Evolutionary conservation across 495 filamentous ascomycete species (phyloP), one percentile per base, ranked within the genome.

Genomic region (Sabuloglossum arenarium): DNA sequence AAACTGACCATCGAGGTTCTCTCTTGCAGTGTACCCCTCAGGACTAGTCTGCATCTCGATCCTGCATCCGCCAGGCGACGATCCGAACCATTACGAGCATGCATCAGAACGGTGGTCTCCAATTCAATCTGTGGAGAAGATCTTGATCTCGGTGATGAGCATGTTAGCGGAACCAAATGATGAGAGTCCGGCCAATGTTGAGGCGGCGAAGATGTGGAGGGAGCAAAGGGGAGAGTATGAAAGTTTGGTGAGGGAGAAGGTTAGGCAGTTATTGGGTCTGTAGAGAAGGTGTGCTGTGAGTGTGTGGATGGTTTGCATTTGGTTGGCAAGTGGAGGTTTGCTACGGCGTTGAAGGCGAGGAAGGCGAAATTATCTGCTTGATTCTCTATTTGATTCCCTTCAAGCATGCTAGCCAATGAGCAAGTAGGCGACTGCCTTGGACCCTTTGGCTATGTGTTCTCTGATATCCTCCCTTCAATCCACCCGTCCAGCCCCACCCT

Each of bases 81-180:
- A 99, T 69, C 89, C 91, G 59, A 94, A 94, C 68, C 93, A 97
- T 68, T 99, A 99, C 73, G 91, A 99, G 70, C 85, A 90, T 61
- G 93, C 93, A 24, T 84, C 80, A 21, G 91, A 99, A 73, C 77
- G 91, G 51, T 99, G 91, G 91, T 84, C 80, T 43, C 91, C 91
- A 43, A 95, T 99, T 46, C 91, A 97, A 71, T 87, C 81, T 57
- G 88, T 96, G 60, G 93, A 97, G 75, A 97, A 96, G 78, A 99
- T 99, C 56, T 71, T 99, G 59, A 88, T 97, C 55, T 84, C 79
- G 0, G 91, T 99, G 47, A 99, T 99, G 88, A 94, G 87, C 65
- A 97, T 99, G 91, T 74, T 99, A 56, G 88, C 89, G 1, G 91
- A 96, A 71, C 91, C 91, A 60, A 99, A 99, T 67, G 93, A 97